Evolutionary conservation across 371 early-diverging fungal genomes (phyloP).

Genomic region (Mortierella sp.): DNA sequence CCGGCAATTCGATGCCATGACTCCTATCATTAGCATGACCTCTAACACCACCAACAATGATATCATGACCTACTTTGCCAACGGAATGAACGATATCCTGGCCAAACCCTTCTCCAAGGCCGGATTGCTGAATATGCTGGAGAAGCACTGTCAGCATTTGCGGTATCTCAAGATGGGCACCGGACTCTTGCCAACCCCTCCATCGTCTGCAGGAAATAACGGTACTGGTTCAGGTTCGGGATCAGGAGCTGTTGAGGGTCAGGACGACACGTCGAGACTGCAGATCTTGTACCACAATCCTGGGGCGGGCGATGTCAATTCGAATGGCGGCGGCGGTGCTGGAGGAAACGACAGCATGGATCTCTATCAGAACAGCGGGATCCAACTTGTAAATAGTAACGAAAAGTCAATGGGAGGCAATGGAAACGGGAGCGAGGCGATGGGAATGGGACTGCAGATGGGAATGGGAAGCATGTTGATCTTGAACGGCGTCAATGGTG

Average conservation of each 20-base stretch:
- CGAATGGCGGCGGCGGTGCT: background rate
- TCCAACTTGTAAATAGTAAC: slow-evolving; percentile 14
- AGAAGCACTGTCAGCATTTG: slow-evolving; percentile 75
- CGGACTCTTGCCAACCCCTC: slow-evolving; percentile 3
- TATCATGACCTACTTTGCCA: slow-evolving; percentile 76
- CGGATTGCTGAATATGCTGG: slow-evolving; percentile 67
- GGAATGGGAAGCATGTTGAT: slow-evolving; percentile 44
- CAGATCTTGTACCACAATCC: slow-evolving; percentile 11
- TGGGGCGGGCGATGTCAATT: slow-evolving; percentile 4
- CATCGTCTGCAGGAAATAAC: background rate
- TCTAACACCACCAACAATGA: slow-evolving; percentile 77
- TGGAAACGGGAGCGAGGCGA: slow-evolving; percentile 12
- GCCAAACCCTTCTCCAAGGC: slow-evolving; percentile 83
- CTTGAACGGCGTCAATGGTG: slow-evolving; percentile 37
- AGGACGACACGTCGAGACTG: slow-evolving; percentile 10
- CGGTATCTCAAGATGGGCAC: slow-evolving; percentile 42
- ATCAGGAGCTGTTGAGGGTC: slow-evolving; percentile 14
- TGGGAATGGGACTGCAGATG: slow-evolving; percentile 40
- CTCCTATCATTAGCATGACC: slow-evolving; percentile 90
- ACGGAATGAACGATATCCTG: slow-evolving; percentile 87
- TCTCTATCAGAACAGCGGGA: slow-evolving; percentile 10
- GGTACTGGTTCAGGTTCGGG: background rate
- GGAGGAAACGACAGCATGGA: slow-evolving; percentile 10
- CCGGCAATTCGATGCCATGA: slow-evolving; percentile 78
- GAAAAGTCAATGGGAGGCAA: slow-evolving; percentile 14